Conservation (phyloP, 805 yeast genomes). For the Teunomyces panamensis region DNA sequence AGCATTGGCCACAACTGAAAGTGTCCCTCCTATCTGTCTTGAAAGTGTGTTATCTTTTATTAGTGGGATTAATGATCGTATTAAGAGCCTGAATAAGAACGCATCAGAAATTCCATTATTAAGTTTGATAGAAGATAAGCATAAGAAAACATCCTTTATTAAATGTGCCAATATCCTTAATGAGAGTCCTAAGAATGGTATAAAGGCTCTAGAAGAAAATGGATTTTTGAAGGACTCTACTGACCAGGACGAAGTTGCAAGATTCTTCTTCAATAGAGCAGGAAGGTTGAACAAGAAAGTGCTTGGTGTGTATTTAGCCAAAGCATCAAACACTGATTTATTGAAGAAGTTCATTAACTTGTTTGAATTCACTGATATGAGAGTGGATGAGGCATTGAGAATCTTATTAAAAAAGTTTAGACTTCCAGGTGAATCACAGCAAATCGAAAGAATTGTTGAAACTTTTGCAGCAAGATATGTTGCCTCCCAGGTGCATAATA, state of each 20-base stretch:
- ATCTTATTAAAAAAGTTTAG: conserved; percentile 78
- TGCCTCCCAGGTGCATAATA: conserved; percentile 44
- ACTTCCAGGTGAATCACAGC: conserved; percentile 96
- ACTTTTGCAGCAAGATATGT: conserved; percentile 80
- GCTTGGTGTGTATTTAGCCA: conserved; percentile 82
- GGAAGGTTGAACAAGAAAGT: conserved; percentile 83
- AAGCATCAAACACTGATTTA: conserved; percentile 61
- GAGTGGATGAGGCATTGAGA: conserved; percentile 93
- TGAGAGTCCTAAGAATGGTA: conserved; percentile 73
- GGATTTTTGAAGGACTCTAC: conserved; percentile 53
- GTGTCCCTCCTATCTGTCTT: conserved; percentile 89
- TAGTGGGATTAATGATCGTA: conserved; percentile 55
- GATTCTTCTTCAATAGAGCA: conserved; percentile 73
- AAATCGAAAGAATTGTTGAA: conserved; percentile 89
- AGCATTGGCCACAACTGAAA: conserved; percentile 73
- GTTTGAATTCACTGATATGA: conserved; percentile 70
- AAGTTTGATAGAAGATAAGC: conserved; percentile 40
- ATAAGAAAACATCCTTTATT: conserved; percentile 71
- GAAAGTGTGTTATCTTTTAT: conserved; percentile 80
- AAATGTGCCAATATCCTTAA: conserved; percentile 75
- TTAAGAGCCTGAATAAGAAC: conserved; percentile 26
- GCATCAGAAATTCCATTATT: conserved; percentile 14
- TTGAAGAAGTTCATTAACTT: conserved; percentile 61
- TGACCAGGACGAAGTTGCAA: conserved; percentile 65
- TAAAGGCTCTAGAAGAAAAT: conserved; percentile 58